Conservation (phyloP, 1,284 basidiomycete species). For the Apiotrichum veenhuisii region DNA sequence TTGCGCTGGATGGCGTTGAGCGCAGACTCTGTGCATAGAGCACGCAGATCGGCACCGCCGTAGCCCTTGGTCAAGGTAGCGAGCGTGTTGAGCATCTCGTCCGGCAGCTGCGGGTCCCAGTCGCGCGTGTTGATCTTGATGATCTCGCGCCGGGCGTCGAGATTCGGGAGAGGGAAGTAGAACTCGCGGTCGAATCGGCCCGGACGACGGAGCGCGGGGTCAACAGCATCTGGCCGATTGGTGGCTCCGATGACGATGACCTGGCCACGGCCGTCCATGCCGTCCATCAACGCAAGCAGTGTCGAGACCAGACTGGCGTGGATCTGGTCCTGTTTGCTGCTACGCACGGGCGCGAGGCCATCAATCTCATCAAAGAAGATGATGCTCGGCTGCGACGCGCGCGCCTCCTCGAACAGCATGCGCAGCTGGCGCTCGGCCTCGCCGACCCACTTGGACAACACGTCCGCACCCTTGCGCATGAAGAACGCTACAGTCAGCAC, state of each 20-base stretch:
- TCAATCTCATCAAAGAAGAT: conserved; percentile 99
- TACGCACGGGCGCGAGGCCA: conserved; percentile 90
- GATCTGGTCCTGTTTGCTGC: conserved; percentile 97
- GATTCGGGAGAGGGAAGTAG: conserved; percentile 87
- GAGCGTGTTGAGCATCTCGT: conserved; percentile 63
- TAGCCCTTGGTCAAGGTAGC: conserved; percentile 95
- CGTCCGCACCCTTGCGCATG: conserved; percentile 99
- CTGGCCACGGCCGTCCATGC: conserved; percentile 96
- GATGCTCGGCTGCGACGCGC: conserved; percentile 87
- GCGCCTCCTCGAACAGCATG: conserved; percentile 93
- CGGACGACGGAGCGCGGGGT: conserved; percentile 89
- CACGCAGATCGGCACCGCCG: conserved; percentile 94
- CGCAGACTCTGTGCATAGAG: conserved; percentile 92
- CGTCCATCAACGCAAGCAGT: conserved; percentile 95
- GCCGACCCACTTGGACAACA: conserved; percentile 98
- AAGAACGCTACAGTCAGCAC: conserved; percentile 72
- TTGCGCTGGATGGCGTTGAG: conserved; percentile 92
- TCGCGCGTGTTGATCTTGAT: conserved; percentile 84
- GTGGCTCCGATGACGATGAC: conserved; percentile 99
- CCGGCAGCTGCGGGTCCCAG: conserved; percentile 79
- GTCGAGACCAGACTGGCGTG: conserved; percentile 98
- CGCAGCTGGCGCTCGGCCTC: conserved; percentile 96
- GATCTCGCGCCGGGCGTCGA: conserved; percentile 83
- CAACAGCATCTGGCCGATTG: conserved; percentile 93
- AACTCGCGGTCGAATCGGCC: conserved; percentile 98